A percentile compares a stretch with the other conserved stretches of the same genome.
phyloP scores from a whole-genome alignment of 768 basidiomycete genomes.

The Agrocybe pediades region DNA sequence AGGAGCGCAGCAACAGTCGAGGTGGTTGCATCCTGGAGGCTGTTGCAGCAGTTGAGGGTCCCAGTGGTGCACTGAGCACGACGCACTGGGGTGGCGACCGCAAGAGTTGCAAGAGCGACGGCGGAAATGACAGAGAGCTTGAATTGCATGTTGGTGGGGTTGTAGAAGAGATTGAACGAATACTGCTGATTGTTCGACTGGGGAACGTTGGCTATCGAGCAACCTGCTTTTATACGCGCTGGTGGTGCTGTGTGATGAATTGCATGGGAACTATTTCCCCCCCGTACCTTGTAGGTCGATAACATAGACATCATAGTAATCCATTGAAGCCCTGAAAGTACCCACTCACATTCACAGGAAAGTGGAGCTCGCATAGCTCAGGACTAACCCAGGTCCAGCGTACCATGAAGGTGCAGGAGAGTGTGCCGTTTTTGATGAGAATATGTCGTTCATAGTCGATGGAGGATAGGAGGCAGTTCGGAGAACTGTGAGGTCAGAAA shows the following conservation, averaged over 20 bases:
- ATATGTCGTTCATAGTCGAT: background rate
- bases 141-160: constrained; percentile 23
- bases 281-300: no score
- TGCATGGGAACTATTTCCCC: background rate
- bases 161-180: constrained; percentile 11
- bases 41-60: constrained; percentile 31
- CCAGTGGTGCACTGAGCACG: constrained; percentile 25
- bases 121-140: constrained; percentile 18
- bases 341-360: background rate
- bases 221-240: constrained; percentile 4
- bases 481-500: background rate
- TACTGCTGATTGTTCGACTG: constrained; percentile 17
- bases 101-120: constrained; percentile 23
- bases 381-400: no score
- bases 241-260: no score
- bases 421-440: background rate
- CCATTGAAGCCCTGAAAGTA: no score
- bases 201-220: background rate
- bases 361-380: constrained; percentile 3
- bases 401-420: background rate
- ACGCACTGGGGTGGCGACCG: constrained; percentile 17
- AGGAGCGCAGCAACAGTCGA: constrained; percentile 14
- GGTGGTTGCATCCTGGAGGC: constrained; percentile 17
- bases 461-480: background rate
- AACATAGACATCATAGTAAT: background rate